These are phyloP conservation scores for Piper longum DNA, from an alignment of 164 flowering plant genomes.

Conservation along the genomic window DNA sequence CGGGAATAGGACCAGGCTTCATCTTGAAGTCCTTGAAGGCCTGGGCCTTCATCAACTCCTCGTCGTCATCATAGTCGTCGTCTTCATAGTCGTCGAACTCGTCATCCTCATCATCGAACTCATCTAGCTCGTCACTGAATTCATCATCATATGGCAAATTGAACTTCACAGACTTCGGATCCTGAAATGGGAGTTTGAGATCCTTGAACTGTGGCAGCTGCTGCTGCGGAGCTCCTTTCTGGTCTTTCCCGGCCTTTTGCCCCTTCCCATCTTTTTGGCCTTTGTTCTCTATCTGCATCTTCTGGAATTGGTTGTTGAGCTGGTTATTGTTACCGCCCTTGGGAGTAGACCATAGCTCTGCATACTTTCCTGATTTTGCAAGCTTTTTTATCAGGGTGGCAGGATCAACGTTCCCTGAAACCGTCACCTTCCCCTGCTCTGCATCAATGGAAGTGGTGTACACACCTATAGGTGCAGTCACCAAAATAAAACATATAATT, in stretches of 20 bases:
- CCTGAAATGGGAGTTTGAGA: constrained; percentile 27
- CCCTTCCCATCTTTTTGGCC: constrained; percentile 27
- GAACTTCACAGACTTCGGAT: constrained; percentile 50
- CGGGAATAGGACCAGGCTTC: constrained; percentile 7
- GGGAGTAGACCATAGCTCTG: constrained; percentile 70
- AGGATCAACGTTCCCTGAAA: constrained; percentile 80
- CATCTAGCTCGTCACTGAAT: constrained; percentile 29
- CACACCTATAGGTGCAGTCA: constrained; percentile 38
- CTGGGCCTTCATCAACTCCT: constrained; percentile 14
- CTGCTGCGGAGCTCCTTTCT: constrained; percentile 15
- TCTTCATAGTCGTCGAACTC: constrained; percentile 35
- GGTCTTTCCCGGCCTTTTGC: constrained; percentile 37
- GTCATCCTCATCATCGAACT: constrained; percentile 28
- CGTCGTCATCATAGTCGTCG: constrained; percentile 12
- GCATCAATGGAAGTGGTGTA: constrained; percentile 57
- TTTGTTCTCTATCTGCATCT: constrained; percentile 47
- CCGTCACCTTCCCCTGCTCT: constrained; percentile 85
- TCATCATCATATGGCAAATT: constrained; percentile 38
- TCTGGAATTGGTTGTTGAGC: constrained; percentile 47
- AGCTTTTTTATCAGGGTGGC: constrained; percentile 68
- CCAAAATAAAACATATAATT: neutral
- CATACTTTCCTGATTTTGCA: constrained; percentile 61
- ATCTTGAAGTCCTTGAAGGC: constrained; percentile 6
- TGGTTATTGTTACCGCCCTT: constrained; percentile 33
- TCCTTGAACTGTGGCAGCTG: constrained; percentile 45